phyloP scores from a whole-genome alignment of 139 green algal genomes.

The Diplosphaera chodatii region DNA sequence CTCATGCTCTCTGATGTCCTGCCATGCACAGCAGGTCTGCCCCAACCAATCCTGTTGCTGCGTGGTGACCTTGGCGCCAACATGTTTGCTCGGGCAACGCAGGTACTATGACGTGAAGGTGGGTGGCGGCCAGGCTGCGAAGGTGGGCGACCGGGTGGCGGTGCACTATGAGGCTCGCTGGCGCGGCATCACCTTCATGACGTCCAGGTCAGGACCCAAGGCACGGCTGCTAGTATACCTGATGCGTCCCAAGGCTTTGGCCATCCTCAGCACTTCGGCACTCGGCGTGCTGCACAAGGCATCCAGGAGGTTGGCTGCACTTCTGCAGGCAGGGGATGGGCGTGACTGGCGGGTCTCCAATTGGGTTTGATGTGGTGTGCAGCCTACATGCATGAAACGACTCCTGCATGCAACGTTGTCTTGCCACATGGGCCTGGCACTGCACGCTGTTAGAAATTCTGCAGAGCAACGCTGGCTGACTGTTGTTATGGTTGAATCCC shows the following conservation, averaged over 20 bases:
- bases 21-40: neutral
- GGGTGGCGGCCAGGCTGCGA: constrained; percentile 41
- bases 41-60: neutral
- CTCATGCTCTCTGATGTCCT: too few species aligned
- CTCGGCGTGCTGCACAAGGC: too few species aligned
- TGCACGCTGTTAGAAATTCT: too few species aligned
- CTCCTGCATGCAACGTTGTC: too few species aligned
- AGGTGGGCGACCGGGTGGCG: constrained; percentile 53
- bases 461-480: neutral
- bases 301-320: too few species aligned
- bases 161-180: constrained; percentile 80
- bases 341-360: constrained; percentile 69
- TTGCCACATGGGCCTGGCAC: too few species aligned
- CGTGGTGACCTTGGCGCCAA: neutral
- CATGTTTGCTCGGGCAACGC: neutral
- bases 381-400: too few species aligned
- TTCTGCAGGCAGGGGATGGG: constrained; percentile 64
- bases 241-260: too few species aligned
- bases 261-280: too few species aligned
- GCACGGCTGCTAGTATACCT: neutral
- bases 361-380: constrained; percentile 84
- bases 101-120: constrained; percentile 60
- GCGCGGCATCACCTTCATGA: constrained; percentile 63
- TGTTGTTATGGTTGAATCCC: neutral
- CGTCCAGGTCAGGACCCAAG: constrained; percentile 28